A percentile compares a stretch with the other conserved stretches of the same genome.
Evolutionary conservation across 768 basidiomycete species (phyloP).

Genomic region (Hortiboletus flavorubellus): DNA sequence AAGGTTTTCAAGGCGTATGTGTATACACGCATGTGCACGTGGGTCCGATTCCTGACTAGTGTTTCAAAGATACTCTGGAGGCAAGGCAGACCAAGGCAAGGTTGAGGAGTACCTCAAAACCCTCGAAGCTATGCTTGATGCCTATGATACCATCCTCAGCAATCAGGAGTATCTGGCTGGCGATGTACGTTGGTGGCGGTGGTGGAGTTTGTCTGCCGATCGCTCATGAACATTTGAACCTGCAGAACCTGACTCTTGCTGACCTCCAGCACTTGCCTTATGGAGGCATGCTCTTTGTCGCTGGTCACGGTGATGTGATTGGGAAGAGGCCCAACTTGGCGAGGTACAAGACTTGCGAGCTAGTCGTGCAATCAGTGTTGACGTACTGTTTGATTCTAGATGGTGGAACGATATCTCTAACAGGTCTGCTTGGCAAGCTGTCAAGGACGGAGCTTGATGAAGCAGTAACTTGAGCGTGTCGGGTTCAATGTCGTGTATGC

Average conservation of each 20-base stretch:
- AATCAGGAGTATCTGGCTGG: conserved; percentile 59
- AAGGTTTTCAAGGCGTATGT: conserved; percentile 51
- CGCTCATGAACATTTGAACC: background rate
- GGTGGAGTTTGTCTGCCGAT: background rate
- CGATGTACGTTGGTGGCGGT: conserved; percentile 36
- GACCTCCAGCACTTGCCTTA: conserved; percentile 59
- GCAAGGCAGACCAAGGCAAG: conserved; percentile 20
- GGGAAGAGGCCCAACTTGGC: conserved; percentile 40
- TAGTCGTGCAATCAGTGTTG: background rate
- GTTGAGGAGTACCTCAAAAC: conserved; percentile 10
- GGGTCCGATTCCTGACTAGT: background rate
- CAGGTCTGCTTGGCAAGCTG: conserved; percentile 45
- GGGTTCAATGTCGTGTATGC: background rate
- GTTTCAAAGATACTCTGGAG: conserved; percentile 15
- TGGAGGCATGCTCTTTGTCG: conserved; percentile 27
- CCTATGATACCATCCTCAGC: conserved; percentile 50
- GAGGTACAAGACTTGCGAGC: conserved; percentile 31
- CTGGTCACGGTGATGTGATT: conserved; percentile 31
- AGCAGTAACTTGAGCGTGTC: background rate
- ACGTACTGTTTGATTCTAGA: conserved; percentile 25
- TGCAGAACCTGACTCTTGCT: conserved; percentile 48
- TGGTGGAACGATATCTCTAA: conserved; percentile 51
- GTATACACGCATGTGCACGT: background rate
- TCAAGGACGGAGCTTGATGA: conserved; percentile 35
- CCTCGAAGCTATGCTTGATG: conserved; percentile 41